These are phyloP conservation scores for Ophiostoma novo-ulmi DNA, from an alignment of 2,329 filamentous ascomycete species.

Conservation along the genomic window DNA sequence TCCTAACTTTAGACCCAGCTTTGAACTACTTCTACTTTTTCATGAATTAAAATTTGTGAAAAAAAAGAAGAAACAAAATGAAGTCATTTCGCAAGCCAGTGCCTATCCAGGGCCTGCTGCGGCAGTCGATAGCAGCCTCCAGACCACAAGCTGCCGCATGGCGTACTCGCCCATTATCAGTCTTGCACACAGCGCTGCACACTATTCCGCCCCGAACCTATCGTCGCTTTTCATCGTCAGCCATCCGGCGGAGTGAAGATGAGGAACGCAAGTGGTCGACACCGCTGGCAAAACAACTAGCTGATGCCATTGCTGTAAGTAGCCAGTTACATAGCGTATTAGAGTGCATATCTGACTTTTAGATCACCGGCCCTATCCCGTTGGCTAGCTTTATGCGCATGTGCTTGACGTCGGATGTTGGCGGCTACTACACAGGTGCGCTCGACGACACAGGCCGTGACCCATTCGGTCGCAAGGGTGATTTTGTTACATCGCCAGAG, in stretches of 20 bases:
- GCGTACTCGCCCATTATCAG: background rate
- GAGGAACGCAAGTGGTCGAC: slow-evolving; percentile 74
- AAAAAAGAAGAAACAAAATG: background rate
- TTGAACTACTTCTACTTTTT: background rate
- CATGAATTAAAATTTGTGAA: background rate
- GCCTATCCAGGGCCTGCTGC: slow-evolving; percentile 15
- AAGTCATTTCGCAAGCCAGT: slow-evolving; percentile 13
- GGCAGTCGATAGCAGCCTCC: slow-evolving; percentile 27
- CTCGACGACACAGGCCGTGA: slow-evolving; percentile 60
- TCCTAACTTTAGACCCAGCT: background rate
- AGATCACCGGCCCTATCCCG: slow-evolving; percentile 79
- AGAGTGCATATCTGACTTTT: background rate
- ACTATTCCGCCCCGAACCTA: background rate
- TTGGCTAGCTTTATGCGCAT: slow-evolving; percentile 97
- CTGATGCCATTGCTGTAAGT: slow-evolving; percentile 63
- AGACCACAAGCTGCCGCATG: slow-evolving; percentile 8
- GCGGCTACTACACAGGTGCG: slow-evolving; percentile 86
- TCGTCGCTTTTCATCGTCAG: slow-evolving; percentile 32
- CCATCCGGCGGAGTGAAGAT: slow-evolving; percentile 23
- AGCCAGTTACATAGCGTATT: too few species aligned
- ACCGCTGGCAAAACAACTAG: slow-evolving; percentile 79
- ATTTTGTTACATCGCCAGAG: slow-evolving; percentile 95
- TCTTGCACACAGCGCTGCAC: background rate
- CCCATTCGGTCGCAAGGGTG: slow-evolving; percentile 87
- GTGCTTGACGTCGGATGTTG: slow-evolving; percentile 84